These are phyloP conservation scores for Diddensiella transvaalensis DNA, from an alignment of 805 yeast species.

Conservation along the genomic window DNA sequence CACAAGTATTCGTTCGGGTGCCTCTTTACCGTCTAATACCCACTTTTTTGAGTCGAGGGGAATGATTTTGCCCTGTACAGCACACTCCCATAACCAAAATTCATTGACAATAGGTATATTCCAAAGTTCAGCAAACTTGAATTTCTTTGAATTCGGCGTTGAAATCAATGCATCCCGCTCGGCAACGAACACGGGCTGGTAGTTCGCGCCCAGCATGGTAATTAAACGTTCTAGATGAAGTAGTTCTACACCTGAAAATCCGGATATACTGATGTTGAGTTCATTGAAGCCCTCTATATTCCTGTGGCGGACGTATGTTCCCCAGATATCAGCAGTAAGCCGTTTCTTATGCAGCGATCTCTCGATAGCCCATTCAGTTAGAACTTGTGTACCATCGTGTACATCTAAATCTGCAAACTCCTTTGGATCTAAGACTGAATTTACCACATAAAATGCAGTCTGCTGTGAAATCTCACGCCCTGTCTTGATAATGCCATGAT, in stretches of 20 bases:
- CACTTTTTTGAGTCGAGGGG: slow-evolving; percentile 14
- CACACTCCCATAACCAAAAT: slow-evolving; percentile 39
- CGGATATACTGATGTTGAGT: slow-evolving; percentile 53
- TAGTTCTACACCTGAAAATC: slow-evolving; percentile 73
- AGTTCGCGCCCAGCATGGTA: slow-evolving; percentile 48
- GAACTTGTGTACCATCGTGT: slow-evolving; percentile 32
- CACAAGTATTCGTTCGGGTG: slow-evolving; percentile 5
- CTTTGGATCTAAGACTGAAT: slow-evolving; percentile 29
- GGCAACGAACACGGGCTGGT: slow-evolving; percentile 46
- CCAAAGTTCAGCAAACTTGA: slow-evolving; percentile 35
- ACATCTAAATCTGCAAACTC: slow-evolving; percentile 13
- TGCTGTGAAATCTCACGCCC: neutral
- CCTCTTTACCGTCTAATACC: slow-evolving; percentile 21
- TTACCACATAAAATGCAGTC: slow-evolving; percentile 22
- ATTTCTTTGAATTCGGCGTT: slow-evolving; percentile 27
- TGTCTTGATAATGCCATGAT: slow-evolving; percentile 40
- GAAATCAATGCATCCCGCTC: slow-evolving; percentile 53
- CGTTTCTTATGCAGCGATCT: slow-evolving; percentile 58
- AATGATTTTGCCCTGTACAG: slow-evolving; percentile 25
- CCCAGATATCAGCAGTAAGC: slow-evolving; percentile 58
- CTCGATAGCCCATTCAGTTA: slow-evolving; percentile 82
- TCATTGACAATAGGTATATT: slow-evolving; percentile 36
- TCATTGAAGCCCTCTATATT: slow-evolving; percentile 28
- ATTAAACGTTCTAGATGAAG: slow-evolving; percentile 67
- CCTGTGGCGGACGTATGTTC: slow-evolving; percentile 36